Percentiles rank a stretch among this genome's conserved stretches.
Evolutionary conservation across 306 rosid genomes (phyloP).

Genomic region (Quercus alba): DNA sequence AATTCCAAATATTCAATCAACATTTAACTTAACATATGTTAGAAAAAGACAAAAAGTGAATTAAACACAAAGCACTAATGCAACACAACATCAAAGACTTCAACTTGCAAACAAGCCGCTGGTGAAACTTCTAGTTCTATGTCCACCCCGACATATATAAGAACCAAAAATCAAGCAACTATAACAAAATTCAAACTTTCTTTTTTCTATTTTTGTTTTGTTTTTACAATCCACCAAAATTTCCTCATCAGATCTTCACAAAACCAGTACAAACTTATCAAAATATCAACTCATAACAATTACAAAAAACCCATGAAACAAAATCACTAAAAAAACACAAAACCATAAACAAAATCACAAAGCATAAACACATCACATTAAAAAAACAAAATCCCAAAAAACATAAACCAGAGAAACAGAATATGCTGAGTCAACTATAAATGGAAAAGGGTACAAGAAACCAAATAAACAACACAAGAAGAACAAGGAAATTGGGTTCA

Average conservation of each 20-base stretch:
- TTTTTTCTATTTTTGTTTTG: not conserved
- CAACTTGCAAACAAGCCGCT: not conserved
- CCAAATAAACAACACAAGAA: no score
- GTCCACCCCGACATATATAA: not conserved
- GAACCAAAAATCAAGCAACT: not conserved
- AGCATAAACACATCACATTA: not conserved
- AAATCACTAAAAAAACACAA: constrained; percentile 5
- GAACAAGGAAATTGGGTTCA: not conserved
- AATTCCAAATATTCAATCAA: constrained; percentile 6
- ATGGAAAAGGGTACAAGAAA: not conserved
- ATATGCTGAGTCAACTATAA: not conserved
- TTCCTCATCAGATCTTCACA: constrained; percentile 33
- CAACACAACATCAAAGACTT: not conserved
- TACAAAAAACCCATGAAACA: not conserved
- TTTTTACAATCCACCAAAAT: constrained; percentile 4
- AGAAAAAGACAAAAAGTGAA: not conserved
- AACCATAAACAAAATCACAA: constrained; percentile 20
- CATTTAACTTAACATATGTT: not conserved
- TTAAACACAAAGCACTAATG: constrained; percentile 8
- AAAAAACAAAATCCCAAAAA: no score
- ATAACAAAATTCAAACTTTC: constrained; percentile 16
- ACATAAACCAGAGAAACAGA: not conserved
- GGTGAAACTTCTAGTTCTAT: not conserved
- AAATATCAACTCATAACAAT: not conserved
- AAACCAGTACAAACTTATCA: constrained; percentile 1